phyloP scores from a whole-genome alignment of 495 filamentous ascomycete genomes.

The Xylaria flabelliformis region DNA sequence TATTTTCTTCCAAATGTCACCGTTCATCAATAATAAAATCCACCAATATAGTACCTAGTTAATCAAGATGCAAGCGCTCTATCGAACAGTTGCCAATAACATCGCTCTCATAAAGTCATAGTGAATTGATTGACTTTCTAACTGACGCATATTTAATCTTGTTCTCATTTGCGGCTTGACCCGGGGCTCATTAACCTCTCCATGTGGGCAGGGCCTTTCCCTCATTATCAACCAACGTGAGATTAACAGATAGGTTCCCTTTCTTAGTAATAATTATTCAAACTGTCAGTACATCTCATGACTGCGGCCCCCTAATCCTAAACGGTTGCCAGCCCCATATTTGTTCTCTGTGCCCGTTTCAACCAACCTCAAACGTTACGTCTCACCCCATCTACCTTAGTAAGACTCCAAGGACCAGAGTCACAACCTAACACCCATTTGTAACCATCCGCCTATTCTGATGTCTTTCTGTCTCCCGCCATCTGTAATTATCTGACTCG shows the following conservation, averaged over 20 bases:
- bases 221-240: background rate
- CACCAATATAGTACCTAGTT: background rate
- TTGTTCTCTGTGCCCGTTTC: background rate
- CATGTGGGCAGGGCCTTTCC: background rate
- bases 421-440: background rate
- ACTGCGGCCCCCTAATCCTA: background rate
- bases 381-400: background rate
- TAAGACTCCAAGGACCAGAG: background rate
- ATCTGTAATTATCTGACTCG: conserved; percentile 3
- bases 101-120: background rate
- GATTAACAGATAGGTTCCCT: background rate
- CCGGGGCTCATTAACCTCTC: background rate
- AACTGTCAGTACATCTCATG: background rate
- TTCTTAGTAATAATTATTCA: background rate
- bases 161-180: background rate
- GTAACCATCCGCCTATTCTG: background rate
- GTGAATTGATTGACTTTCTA: background rate
- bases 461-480: background rate
- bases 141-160: background rate
- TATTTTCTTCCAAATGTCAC: background rate
- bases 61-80: background rate
- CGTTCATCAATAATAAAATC: background rate
- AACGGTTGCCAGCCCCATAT: background rate
- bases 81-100: background rate
- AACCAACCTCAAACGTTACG: conserved; percentile 1